A percentile compares a stretch with the other conserved stretches of the same genome.
phyloP scores from a whole-genome alignment of 495 filamentous ascomycete genomes.

The Amniculicola lignicola region DNA sequence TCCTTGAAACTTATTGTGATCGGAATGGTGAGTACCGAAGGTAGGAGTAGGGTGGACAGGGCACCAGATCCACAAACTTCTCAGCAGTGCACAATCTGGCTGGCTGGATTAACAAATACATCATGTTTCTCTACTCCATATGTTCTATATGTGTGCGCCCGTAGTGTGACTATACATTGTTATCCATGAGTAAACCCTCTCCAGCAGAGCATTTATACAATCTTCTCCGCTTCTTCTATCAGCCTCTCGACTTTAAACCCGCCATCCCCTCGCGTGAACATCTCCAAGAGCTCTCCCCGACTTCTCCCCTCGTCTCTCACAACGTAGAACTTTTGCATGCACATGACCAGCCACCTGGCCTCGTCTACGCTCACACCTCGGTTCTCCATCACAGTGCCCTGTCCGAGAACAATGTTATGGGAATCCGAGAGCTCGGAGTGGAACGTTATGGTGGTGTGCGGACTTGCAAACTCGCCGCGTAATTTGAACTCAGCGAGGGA shows the following conservation, averaged over 20 bases:
- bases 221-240: conserved; percentile 80
- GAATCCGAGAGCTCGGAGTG: conserved; percentile 71
- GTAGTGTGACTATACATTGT: too few relatives aligned
- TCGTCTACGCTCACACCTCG: conserved; percentile 74
- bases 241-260: conserved; percentile 79
- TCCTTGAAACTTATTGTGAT: too few relatives aligned
- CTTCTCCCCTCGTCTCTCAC: conserved; percentile 45
- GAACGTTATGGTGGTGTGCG: conserved; percentile 91
- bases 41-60: too few relatives aligned
- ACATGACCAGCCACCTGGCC: conserved; percentile 85
- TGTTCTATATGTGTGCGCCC: too few relatives aligned
- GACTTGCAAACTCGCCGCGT: conserved; percentile 79
- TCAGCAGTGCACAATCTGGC: too few relatives aligned
- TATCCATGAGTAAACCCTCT: too few relatives aligned
- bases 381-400: conserved; percentile 73
- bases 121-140: too few relatives aligned
- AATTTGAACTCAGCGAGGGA: conserved; percentile 88
- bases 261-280: conserved; percentile 73
- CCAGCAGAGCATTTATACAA: conserved; percentile 42
- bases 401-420: conserved; percentile 77
- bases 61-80: too few relatives aligned
- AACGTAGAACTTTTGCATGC: conserved; percentile 92
- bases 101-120: too few relatives aligned
- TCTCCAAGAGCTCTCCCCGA: conserved; percentile 61
- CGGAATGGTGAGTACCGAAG: too few relatives aligned